Conservation (phyloP, 306 rosid species). For the Trichosanthes truncata region DNA sequence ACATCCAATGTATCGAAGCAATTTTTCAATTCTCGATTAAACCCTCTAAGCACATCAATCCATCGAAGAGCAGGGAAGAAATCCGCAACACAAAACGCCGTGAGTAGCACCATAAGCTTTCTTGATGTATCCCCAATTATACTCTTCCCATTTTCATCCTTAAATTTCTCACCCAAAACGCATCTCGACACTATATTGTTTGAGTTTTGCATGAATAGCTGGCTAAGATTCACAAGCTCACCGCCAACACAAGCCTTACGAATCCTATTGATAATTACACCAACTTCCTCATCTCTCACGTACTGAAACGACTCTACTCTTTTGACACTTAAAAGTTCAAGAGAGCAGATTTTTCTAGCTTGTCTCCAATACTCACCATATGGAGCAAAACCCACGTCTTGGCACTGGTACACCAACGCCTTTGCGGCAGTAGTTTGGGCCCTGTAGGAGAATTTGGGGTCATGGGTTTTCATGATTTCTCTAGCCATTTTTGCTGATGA, state of each 20-base stretch:
- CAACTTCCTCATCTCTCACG: constrained; percentile 9
- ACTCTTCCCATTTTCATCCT: neutral
- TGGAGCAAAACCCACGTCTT: constrained; percentile 11
- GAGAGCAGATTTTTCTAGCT: neutral
- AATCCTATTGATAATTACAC: neutral
- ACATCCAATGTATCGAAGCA: constrained; percentile 6
- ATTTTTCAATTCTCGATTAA: constrained; percentile 4
- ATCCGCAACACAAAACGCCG: constrained; percentile 24
- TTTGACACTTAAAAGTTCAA: neutral
- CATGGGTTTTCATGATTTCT: neutral
- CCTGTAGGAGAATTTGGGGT: neutral
- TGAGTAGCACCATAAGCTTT: neutral
- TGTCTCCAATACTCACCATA: constrained; percentile 20
- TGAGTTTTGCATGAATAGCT: constrained; percentile 12
- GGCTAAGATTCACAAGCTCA: constrained; percentile 6
- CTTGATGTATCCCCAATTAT: neutral
- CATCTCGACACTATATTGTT: neutral
- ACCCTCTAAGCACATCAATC: constrained; percentile 27
- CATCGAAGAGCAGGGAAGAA: constrained; percentile 29
- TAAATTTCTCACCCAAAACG: neutral
- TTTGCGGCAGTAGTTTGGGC: constrained; percentile 4
- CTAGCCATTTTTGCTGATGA: neutral
- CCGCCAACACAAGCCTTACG: neutral
- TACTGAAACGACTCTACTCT: neutral
- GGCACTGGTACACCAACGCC: constrained; percentile 12